A percentile compares a stretch with the other conserved stretches of the same genome.
Evolutionary conservation across 2,329 filamentous ascomycete genomes (phyloP).

Genomic region (Colletotrichum euphorbiae): DNA sequence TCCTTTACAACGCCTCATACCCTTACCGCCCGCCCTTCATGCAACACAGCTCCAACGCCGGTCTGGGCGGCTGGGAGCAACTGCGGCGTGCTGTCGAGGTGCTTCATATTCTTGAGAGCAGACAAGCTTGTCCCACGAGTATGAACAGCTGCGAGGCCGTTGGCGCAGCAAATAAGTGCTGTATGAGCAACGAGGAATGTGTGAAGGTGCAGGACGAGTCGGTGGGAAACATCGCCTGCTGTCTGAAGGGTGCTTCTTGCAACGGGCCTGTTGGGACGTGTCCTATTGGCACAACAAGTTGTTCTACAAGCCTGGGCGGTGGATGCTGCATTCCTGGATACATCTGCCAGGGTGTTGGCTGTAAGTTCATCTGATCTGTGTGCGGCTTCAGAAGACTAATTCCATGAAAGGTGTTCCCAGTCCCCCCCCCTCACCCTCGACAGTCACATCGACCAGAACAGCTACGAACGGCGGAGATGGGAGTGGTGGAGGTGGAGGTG

Average conservation of each 20-base stretch:
- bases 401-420: conserved; percentile 49
- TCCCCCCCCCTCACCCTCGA: conserved; percentile 42
- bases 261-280: conserved; percentile 73
- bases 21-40: conserved; percentile 64
- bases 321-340: conserved; percentile 82
- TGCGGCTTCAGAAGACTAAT: conserved; percentile 21
- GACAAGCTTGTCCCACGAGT: conserved; percentile 75
- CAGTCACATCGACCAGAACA: conserved; percentile 41
- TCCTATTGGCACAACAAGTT: conserved; percentile 70
- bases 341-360: conserved; percentile 76
- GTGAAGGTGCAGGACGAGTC: conserved; percentile 71
- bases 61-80: conserved; percentile 44
- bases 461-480: conserved; percentile 10
- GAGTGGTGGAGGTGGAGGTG: neutral
- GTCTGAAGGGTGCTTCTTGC: conserved; percentile 73
- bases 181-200: conserved; percentile 73
- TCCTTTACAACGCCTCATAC: conserved; percentile 35
- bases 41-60: conserved; percentile 54
- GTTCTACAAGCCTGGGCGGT: conserved; percentile 73
- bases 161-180: conserved; percentile 78
- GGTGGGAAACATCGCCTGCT: conserved; percentile 79
- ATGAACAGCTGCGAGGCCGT: conserved; percentile 74
- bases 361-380: conserved; percentile 58
- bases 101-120: conserved; percentile 62
- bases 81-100: conserved; percentile 59